These are phyloP conservation scores for Ensete ventricosum DNA, from an alignment of 176 grass and related monocot genomes.

Conservation along the genomic window DNA sequence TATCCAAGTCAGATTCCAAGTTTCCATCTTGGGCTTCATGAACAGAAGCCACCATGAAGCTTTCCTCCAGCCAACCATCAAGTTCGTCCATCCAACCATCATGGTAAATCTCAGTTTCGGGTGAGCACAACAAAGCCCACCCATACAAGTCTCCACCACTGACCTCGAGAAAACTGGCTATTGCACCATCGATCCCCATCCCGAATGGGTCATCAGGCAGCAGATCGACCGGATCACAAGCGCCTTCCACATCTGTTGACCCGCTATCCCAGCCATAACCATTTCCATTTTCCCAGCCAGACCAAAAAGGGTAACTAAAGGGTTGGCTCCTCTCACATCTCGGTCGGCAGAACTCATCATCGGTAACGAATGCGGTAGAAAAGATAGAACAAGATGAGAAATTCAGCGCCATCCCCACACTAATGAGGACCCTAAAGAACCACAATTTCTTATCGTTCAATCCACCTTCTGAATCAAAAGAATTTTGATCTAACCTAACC, in stretches of 20 bases:
- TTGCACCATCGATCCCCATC: background rate
- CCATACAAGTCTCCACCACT: background rate
- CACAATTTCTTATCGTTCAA: background rate
- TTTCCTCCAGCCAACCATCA: background rate
- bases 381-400: slow-evolving; percentile 3
- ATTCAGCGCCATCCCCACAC: background rate
- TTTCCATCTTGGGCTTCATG: background rate
- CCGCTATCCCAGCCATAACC: background rate
- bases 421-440: background rate
- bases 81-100: background rate
- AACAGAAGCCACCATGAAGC: background rate
- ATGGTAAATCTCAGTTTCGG: background rate
- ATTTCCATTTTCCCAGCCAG: slow-evolving; percentile 4
- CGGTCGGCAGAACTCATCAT: background rate
- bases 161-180: background rate
- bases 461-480: background rate
- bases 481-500: background rate
- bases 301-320: background rate
- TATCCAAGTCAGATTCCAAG: background rate
- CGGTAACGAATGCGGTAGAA: background rate
- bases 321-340: background rate
- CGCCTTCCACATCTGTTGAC: background rate
- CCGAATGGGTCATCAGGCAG: slow-evolving; percentile 12
- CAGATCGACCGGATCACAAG: slow-evolving; percentile 3
- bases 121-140: background rate